Conservation (phyloP, 257 asterid species). For the Gardenia jasminoides region DNA sequence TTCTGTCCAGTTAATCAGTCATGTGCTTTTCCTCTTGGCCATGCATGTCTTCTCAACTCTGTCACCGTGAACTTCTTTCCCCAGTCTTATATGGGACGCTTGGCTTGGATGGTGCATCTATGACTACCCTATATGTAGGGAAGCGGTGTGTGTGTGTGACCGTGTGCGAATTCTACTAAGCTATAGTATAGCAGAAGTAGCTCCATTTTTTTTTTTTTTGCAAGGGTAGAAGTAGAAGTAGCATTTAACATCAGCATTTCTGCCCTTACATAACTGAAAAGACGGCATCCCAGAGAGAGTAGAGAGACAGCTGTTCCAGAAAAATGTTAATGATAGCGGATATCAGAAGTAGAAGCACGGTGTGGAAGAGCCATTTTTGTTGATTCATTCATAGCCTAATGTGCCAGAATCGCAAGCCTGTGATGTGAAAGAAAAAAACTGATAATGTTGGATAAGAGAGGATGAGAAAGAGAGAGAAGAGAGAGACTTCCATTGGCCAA, state of each 20-base stretch:
- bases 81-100: background rate
- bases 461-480: background rate
- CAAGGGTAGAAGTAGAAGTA: background rate
- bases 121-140: background rate
- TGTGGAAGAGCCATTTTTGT: background rate
- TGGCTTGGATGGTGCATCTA: background rate
- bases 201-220: too few species aligned
- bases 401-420: background rate
- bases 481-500: background rate
- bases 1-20: background rate
- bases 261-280: background rate
- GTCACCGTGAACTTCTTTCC: background rate
- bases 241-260: conserved; percentile 7
- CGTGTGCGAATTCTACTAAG: background rate
- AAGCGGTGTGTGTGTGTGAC: background rate
- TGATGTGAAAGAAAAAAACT: background rate
- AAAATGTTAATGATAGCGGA: background rate
- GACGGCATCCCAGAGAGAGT: background rate
- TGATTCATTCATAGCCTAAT: background rate
- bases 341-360: background rate
- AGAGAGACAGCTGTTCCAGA: background rate
- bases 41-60: conserved; percentile 1
- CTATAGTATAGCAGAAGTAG: too few species aligned
- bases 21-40: conserved; percentile 9
- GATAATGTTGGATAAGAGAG: background rate